A percentile compares a stretch with the other conserved stretches of the same genome.
These are phyloP conservation scores for Trapa incisa DNA, from an alignment of 345 rosid species.

Conservation along the genomic window DNA sequence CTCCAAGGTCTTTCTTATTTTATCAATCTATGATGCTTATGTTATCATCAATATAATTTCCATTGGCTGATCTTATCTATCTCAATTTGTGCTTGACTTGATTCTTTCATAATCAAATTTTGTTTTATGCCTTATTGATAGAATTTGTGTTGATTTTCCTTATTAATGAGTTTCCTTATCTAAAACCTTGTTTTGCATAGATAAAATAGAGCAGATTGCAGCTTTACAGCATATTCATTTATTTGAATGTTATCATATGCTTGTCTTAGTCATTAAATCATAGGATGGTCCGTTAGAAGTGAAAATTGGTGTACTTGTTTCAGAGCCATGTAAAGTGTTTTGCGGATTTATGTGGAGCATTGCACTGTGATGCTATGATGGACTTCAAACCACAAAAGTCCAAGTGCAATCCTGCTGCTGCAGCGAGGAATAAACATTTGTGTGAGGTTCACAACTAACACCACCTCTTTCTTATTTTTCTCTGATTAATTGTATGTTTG, in stretches of 20 bases:
- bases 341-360: conserved; percentile 68
- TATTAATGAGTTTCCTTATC: neutral
- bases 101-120: neutral
- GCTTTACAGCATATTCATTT: neutral
- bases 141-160: neutral
- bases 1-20: neutral
- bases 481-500: neutral
- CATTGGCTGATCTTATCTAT: neutral
- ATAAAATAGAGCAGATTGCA: neutral
- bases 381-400: conserved; percentile 26
- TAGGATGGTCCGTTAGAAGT: neutral
- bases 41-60: neutral
- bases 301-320: conserved; percentile 7
- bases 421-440: conserved; percentile 48
- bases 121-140: neutral
- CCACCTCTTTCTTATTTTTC: neutral
- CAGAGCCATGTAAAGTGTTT: conserved; percentile 61
- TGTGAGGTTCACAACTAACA: conserved; percentile 45
- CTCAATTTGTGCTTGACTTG: neutral
- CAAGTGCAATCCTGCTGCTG: conserved; percentile 73
- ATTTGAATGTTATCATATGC: neutral
- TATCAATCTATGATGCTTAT: neutral
- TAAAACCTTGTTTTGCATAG: neutral
- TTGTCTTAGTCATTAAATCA: neutral
- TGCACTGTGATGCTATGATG: conserved; percentile 57